A percentile compares a stretch with the other conserved stretches of the same genome.
phyloP scores from a whole-genome alignment of 2,329 filamentous ascomycete genomes.

The Penicillium sp. region DNA sequence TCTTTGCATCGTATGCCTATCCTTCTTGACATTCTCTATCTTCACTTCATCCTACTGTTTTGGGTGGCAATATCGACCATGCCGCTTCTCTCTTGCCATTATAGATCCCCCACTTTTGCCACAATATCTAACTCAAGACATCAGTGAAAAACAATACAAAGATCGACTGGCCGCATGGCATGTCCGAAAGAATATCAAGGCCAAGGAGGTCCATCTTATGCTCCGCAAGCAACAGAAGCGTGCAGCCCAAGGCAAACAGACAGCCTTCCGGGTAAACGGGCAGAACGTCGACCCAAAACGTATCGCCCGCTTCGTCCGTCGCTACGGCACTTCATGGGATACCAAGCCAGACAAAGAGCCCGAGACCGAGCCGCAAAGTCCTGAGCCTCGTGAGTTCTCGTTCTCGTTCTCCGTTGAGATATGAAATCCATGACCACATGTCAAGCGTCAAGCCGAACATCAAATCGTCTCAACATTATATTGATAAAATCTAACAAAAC shows the following conservation, averaged over 20 bases:
- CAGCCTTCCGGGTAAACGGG: constrained; percentile 35
- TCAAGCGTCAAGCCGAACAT: neutral
- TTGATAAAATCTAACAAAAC: neutral
- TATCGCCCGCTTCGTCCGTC: constrained; percentile 35
- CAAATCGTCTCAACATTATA: neutral
- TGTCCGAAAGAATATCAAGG: constrained; percentile 40
- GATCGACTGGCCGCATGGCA: constrained; percentile 38
- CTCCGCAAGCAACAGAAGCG: constrained; percentile 39
- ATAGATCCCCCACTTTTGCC: neutral
- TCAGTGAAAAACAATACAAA: constrained; percentile 41
- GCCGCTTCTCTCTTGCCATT: constrained; percentile 6
- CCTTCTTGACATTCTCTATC: constrained; percentile 9
- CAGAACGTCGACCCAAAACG: constrained; percentile 36
- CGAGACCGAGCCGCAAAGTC: constrained; percentile 25
- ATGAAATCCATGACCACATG: neutral
- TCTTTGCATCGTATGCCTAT: constrained; percentile 34
- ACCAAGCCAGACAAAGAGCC: constrained; percentile 19
- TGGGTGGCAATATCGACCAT: neutral
- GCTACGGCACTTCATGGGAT: constrained; percentile 31
- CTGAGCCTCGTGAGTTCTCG: constrained; percentile 32
- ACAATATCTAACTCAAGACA: constrained; percentile 16
- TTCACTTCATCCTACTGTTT: constrained; percentile 4
- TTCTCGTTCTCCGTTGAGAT: too few species aligned
- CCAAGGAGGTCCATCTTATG: constrained; percentile 38
- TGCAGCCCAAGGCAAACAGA: constrained; percentile 37